phyloP scores from a whole-genome alignment of 2,329 filamentous ascomycete species.

The Drechslerella coelobrocha region DNA sequence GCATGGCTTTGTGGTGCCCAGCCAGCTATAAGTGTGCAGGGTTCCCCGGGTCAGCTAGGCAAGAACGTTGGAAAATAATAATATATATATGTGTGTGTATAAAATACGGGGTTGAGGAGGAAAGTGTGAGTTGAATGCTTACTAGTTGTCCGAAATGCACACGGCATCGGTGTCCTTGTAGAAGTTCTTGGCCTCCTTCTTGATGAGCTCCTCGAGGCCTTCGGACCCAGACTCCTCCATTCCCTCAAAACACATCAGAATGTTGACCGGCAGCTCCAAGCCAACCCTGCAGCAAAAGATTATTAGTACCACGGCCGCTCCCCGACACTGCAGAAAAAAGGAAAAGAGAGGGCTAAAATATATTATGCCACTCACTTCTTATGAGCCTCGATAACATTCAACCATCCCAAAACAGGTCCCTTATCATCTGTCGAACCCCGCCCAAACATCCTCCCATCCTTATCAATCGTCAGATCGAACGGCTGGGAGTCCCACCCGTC shows the following conservation, averaged over 20 bases:
- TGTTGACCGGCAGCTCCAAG: conserved; percentile 93
- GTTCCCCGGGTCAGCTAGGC: background rate
- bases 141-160: conserved; percentile 97
- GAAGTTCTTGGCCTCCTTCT: conserved; percentile 86
- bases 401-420: conserved; percentile 93
- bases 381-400: conserved; percentile 98
- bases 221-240: conserved; percentile 99
- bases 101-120: no score
- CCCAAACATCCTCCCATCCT: conserved; percentile 93
- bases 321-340: background rate
- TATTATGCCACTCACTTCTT: conserved; percentile 66
- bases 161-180: conserved; percentile 96
- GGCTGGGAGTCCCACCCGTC: conserved; percentile 97
- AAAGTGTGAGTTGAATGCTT: conserved; percentile 12
- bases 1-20: conserved; percentile 97
- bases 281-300: conserved; percentile 67
- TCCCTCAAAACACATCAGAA: conserved; percentile 99
- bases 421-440: conserved; percentile 97
- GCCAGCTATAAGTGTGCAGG: conserved; percentile 69
- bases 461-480: conserved; percentile 84
- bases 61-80: background rate
- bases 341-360: background rate
- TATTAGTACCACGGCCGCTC: conserved; percentile 5
- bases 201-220: conserved; percentile 92
- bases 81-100: no score